These are phyloP conservation scores for Penicillium tannophilum DNA, from an alignment of 495 filamentous ascomycete genomes.

Conservation along the genomic window DNA sequence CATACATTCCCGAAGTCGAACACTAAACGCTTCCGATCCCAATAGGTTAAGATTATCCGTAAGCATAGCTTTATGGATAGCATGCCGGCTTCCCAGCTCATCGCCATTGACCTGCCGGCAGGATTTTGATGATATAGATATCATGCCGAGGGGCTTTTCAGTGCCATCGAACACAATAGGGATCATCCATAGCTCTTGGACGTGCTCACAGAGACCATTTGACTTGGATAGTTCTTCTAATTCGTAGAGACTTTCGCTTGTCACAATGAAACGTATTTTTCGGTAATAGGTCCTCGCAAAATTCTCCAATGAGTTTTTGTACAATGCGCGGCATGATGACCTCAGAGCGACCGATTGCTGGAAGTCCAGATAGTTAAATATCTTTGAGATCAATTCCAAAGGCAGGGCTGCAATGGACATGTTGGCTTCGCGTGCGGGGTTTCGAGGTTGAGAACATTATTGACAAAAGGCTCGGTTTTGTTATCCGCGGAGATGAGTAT, in stretches of 20 bases:
- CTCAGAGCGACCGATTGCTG: slow-evolving; percentile 18
- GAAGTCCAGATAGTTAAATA: slow-evolving; percentile 15
- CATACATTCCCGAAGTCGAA: too few species aligned
- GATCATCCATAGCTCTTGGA: slow-evolving; percentile 23
- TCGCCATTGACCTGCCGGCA: slow-evolving; percentile 19
- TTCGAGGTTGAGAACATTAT: too few species aligned
- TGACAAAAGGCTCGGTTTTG: too few species aligned
- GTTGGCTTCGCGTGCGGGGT: neutral
- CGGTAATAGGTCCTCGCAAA: slow-evolving; percentile 13
- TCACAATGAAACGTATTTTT: slow-evolving; percentile 22
- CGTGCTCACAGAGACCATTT: slow-evolving; percentile 14
- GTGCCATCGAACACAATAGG: slow-evolving; percentile 15
- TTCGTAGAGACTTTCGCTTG: slow-evolving; percentile 22
- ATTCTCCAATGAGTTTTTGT: slow-evolving; percentile 13
- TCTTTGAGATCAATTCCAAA: slow-evolving; percentile 20
- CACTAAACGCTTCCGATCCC: slow-evolving; percentile 8
- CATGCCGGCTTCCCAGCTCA: slow-evolving; percentile 13
- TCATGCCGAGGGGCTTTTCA: slow-evolving; percentile 8
- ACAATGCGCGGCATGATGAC: slow-evolving; percentile 21
- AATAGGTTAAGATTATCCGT: slow-evolving; percentile 14
- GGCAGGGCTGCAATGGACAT: slow-evolving; percentile 18
- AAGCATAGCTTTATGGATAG: slow-evolving; percentile 14
- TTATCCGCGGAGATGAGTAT: too few species aligned
- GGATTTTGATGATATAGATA: slow-evolving; percentile 22
- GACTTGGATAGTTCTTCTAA: slow-evolving; percentile 17